Conservation (phyloP, 768 basidiomycete genomes). For the Boletus barrowsii region DNA sequence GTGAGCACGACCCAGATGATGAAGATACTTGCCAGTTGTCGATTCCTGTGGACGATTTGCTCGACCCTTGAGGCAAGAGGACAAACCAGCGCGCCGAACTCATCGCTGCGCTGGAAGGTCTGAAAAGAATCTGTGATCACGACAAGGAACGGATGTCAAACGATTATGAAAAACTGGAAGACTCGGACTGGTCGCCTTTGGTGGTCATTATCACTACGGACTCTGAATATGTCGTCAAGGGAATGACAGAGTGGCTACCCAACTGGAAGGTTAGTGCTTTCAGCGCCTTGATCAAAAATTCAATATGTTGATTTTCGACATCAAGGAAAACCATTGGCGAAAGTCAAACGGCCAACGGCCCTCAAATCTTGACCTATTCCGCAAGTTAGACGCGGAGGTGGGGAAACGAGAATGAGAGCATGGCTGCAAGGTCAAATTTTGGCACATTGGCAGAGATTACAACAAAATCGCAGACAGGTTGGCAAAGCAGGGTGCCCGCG, state of each 20-base stretch:
- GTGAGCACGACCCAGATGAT: not conserved
- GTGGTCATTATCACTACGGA: not conserved
- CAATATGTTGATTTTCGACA: not conserved
- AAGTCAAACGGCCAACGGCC: not conserved
- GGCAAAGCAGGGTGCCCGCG: conserved; percentile 12
- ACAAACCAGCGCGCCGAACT: conserved; percentile 35
- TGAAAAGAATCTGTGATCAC: conserved; percentile 2
- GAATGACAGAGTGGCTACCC: conserved; percentile 6
- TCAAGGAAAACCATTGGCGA: conserved; percentile 1
- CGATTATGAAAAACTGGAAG: not conserved
- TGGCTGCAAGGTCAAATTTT: conserved; percentile 20
- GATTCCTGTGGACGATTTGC: conserved; percentile 19
- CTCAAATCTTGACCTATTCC: conserved; percentile 9
- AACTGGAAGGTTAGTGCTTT: conserved; percentile 1
- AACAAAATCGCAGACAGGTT: conserved; percentile 23
- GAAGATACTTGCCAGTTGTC: conserved; percentile 4
- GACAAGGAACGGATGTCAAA: not conserved
- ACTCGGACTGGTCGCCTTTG: not conserved
- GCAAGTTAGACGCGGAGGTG: not conserved
- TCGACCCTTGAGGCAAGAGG: conserved; percentile 17
- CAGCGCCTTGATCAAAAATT: too few relatives aligned
- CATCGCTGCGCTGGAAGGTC: conserved; percentile 27
- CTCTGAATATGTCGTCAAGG: conserved; percentile 9
- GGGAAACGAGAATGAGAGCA: not conserved
- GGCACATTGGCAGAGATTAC: conserved; percentile 21